Conservation (phyloP, 495 filamentous ascomycete species). For the Penicillium bovifimosum region DNA sequence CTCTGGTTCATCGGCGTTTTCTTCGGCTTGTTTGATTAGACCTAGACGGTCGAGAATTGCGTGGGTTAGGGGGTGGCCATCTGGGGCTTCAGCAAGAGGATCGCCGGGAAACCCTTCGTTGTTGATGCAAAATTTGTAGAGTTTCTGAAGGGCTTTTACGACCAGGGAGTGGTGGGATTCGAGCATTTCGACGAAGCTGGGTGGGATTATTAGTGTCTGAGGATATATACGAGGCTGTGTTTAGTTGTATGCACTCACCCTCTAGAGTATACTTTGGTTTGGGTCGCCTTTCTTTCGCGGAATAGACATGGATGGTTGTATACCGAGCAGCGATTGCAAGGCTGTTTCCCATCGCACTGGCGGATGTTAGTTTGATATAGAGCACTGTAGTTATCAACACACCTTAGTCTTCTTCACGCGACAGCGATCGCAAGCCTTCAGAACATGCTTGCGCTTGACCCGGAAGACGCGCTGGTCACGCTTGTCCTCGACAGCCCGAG, state of each 20-base stretch:
- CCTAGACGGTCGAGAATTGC: slow-evolving; percentile 44
- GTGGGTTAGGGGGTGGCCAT: slow-evolving; percentile 42
- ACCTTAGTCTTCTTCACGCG: slow-evolving; percentile 48
- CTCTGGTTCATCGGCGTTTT: slow-evolving; percentile 33
- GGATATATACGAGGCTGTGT: background rate
- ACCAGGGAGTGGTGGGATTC: slow-evolving; percentile 43
- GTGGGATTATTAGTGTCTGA: background rate
- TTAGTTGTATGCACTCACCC: slow-evolving; percentile 26
- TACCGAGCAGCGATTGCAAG: slow-evolving; percentile 44
- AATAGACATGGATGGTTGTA: slow-evolving; percentile 47
- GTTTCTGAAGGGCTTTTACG: slow-evolving; percentile 40
- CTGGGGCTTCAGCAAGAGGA: slow-evolving; percentile 36
- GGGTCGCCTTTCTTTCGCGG: slow-evolving; percentile 43
- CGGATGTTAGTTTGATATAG: slow-evolving; percentile 9
- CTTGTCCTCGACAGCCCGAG: slow-evolving; percentile 33
- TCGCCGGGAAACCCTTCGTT: slow-evolving; percentile 46
- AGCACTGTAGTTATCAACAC: background rate
- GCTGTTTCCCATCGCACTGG: slow-evolving; percentile 47
- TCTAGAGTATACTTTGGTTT: slow-evolving; percentile 45
- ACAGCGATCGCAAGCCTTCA: slow-evolving; percentile 46
- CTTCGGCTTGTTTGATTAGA: slow-evolving; percentile 46
- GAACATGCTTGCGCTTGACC: slow-evolving; percentile 47
- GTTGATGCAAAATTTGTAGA: slow-evolving; percentile 42
- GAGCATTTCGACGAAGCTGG: slow-evolving; percentile 46
- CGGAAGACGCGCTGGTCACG: slow-evolving; percentile 43